These are phyloP conservation scores for Xylogone sp. DNA, from an alignment of 2,329 filamentous ascomycete species.

Conservation along the genomic window DNA sequence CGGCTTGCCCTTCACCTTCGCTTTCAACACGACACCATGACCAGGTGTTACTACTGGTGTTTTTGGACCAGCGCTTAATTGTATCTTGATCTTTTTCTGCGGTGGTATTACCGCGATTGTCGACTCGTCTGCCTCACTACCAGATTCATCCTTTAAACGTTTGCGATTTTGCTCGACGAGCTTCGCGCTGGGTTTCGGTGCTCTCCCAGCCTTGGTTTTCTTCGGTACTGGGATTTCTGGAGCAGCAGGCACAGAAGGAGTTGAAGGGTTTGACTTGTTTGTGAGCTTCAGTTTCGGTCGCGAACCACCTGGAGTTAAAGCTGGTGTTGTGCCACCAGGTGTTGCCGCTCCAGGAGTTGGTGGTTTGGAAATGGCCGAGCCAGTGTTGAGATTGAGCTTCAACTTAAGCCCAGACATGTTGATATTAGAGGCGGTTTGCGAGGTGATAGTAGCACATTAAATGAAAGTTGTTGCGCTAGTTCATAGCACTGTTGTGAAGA, in stretches of 20 bases:
- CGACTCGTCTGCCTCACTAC: conserved; percentile 41
- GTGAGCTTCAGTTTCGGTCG: conserved; percentile 14
- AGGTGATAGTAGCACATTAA: background rate
- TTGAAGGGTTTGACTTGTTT: conserved; percentile 20
- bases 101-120: conserved; percentile 16
- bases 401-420: conserved; percentile 24
- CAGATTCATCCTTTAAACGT: conserved; percentile 51
- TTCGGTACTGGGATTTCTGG: conserved; percentile 17
- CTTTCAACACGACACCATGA: conserved; percentile 42
- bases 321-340: conserved; percentile 1
- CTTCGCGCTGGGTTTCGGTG: conserved; percentile 56
- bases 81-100: conserved; percentile 28
- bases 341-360: conserved; percentile 3
- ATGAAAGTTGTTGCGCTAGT: background rate
- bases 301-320: conserved; percentile 16
- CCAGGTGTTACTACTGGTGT: conserved; percentile 22
- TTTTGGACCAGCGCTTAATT: conserved; percentile 4
- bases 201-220: conserved; percentile 58
- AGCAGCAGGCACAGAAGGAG: conserved; percentile 12
- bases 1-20: conserved; percentile 65
- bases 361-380: background rate
- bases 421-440: background rate
- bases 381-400: conserved; percentile 18
- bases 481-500: too few species aligned
- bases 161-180: conserved; percentile 54